Percentiles rank a stretch among this genome's conserved stretches.
Conservation (phyloP, 192 early-diverging fungal species). For the Entomortierella parvispora region DNA sequence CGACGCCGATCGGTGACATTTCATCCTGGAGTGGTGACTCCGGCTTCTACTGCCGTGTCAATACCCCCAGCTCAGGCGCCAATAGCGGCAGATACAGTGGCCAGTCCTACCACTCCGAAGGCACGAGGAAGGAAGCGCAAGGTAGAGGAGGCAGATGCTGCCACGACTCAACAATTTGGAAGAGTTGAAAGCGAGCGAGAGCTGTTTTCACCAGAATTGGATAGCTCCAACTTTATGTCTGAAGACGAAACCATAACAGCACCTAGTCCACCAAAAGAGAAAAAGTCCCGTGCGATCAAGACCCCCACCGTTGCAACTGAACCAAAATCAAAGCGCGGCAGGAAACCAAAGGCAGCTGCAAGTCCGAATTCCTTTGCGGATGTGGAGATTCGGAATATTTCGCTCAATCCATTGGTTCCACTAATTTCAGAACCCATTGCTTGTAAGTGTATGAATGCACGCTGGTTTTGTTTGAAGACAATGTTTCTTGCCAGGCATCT, state of each 20-base stretch:
- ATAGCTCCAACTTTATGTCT: too few relatives aligned
- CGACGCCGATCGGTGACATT: neutral
- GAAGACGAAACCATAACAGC: too few relatives aligned
- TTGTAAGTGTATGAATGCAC: constrained; percentile 6
- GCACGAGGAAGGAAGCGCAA: constrained; percentile 1
- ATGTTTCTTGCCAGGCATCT: neutral
- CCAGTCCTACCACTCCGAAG: neutral
- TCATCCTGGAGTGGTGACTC: neutral
- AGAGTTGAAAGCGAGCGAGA: too few relatives aligned
- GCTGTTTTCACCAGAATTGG: too few relatives aligned
- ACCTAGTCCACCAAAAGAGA: neutral
- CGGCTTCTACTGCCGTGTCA: neutral
- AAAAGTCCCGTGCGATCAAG: neutral
- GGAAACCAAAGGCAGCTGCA: neutral
- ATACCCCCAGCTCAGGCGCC: neutral
- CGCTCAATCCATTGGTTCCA: constrained; percentile 23
- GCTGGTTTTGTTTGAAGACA: neutral
- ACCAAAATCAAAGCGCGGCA: neutral
- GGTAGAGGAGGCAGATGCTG: neutral
- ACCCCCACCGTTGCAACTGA: neutral
- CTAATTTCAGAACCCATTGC: constrained; percentile 5
- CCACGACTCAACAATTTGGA: too few relatives aligned
- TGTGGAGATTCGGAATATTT: constrained; percentile 43
- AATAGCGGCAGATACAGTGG: constrained; percentile 2
- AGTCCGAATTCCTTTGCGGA: constrained; percentile 3